Conservation (phyloP, 768 basidiomycete species). For the Harrya chromipes region DNA sequence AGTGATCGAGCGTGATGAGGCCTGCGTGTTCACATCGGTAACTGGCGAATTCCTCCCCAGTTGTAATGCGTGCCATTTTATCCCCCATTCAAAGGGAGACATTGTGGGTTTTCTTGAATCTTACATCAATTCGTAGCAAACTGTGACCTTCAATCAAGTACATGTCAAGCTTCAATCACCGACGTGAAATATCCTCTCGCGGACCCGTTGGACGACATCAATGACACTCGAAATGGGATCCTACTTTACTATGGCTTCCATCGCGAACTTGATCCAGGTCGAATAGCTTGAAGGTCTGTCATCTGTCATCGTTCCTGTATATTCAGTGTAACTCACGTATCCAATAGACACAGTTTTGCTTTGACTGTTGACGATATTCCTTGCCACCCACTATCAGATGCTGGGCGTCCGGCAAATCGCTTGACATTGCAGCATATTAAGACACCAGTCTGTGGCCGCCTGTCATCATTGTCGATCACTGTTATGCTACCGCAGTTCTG, state of each 20-base stretch:
- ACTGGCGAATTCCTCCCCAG: too few species aligned
- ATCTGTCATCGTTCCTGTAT: neutral
- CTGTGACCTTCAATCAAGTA: neutral
- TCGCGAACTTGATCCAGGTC: neutral
- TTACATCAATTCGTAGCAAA: neutral
- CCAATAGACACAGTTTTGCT: too few species aligned
- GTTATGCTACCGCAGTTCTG: neutral
- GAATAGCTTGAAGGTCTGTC: neutral
- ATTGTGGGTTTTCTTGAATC: neutral
- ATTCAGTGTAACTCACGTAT: neutral
- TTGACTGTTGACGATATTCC: too few species aligned
- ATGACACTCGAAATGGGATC: neutral
- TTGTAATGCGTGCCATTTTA: too few species aligned
- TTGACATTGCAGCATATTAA: neutral
- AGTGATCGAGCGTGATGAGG: too few species aligned
- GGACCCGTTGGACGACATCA: neutral
- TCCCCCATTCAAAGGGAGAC: too few species aligned
- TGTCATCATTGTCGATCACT: neutral
- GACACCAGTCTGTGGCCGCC: neutral
- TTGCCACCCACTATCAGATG: neutral
- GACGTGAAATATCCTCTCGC: neutral
- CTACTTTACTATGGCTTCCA: neutral
- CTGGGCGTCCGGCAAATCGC: neutral
- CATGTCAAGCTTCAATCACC: neutral
- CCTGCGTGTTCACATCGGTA: too few species aligned